Base-by-base conservation (phyloP, 192 early-diverging fungal genomes). In the Coemansia sp. region DNA sequence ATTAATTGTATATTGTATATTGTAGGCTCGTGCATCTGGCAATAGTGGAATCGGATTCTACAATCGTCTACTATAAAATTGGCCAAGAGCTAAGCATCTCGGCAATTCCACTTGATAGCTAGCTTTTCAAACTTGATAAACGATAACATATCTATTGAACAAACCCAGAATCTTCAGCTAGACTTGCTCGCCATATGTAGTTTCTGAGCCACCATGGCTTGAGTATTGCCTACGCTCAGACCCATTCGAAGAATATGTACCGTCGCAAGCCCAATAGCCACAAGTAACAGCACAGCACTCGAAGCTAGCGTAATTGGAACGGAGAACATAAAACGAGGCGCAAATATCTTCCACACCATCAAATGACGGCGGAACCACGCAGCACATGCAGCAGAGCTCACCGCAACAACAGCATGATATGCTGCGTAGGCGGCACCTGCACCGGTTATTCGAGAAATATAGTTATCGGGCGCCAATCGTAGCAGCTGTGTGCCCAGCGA, bases 261-360 rank as follows among this genome's bases (percentile, higher is more conserved):
- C 5, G 65, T 41, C 2, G 76, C 76, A 60, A 74, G 61, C 10
- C 76, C 76, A 12, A 69, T 50, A 12, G 76, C 76, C 10, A 64
- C 22, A 22, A 60, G 45, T 24, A 79, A 38, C 29, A 61, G 55
- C n/a, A 47, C 56, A 5, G 43, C 51, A 14, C 32, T 35, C 3
- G 68, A 56, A 9, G 47, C 49, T 7, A 79, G 53, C 10, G 66
- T 37, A 4, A 74, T 69, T 0, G 76, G 76, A 9, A 56, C 68
- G 1, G 76, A 47, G 22, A 92, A 70, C 75, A 98, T 85, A 62
- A 91, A 94, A 63, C 94, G 83, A 1, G 96, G 94, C 9, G 92
- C 93, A 90, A 94, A 98, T 8, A 96, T 85, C 61, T 93, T 93
- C 96, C 94, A 98, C n/a, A 94, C 92, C 96, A 96, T 96, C 62